Conservation (phyloP, 352 stramenopile species). For the Pythium biforme region DNA sequence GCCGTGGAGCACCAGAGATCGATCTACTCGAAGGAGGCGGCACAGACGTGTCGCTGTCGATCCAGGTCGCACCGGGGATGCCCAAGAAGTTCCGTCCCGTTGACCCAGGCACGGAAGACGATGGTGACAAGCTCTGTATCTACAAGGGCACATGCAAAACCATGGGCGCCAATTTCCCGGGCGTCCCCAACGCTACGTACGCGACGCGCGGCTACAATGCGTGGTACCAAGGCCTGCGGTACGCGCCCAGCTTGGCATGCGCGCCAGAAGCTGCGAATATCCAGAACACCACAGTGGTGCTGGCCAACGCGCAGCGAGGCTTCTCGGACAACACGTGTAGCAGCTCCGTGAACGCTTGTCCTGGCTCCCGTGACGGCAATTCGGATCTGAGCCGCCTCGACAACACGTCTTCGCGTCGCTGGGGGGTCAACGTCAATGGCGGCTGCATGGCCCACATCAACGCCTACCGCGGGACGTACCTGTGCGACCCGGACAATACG, state of each 20-base stretch:
- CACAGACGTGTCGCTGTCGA: constrained; percentile 75
- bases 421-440: constrained; percentile 58
- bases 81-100: constrained; percentile 53
- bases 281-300: constrained; percentile 40
- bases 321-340: constrained; percentile 50
- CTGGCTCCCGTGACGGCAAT: constrained; percentile 47
- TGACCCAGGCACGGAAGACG: constrained; percentile 3
- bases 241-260: constrained; percentile 50
- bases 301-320: constrained; percentile 28
- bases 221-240: constrained; percentile 64
- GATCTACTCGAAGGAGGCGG: constrained; percentile 91
- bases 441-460: constrained; percentile 59
- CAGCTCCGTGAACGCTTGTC: constrained; percentile 40
- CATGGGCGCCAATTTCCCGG: constrained; percentile 46
- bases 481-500: constrained; percentile 51
- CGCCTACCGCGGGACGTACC: constrained; percentile 45
- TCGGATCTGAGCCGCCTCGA: constrained; percentile 41
- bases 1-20: constrained; percentile 84
- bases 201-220: constrained; percentile 31
- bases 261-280: constrained; percentile 14
- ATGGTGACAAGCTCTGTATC: constrained; percentile 34
- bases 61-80: constrained; percentile 84
- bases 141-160: constrained; percentile 43
- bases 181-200: constrained; percentile 42
- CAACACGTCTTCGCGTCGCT: constrained; percentile 26